Evolutionary conservation across 495 filamentous ascomycete species (phyloP).

Genomic region (Platismatia glauca): DNA sequence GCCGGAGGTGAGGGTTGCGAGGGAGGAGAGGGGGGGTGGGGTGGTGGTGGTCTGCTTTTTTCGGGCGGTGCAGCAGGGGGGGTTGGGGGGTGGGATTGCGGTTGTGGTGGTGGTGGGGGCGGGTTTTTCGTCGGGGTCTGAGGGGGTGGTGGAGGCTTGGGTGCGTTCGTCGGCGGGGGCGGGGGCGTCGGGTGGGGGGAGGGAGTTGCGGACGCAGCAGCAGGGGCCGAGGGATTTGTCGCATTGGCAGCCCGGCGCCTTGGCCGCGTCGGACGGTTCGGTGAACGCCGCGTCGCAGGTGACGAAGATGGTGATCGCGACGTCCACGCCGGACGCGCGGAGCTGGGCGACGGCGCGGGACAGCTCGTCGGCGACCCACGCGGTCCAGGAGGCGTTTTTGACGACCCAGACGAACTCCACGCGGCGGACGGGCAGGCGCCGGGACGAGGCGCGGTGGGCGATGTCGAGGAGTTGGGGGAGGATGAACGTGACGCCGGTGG

Average conservation of each 20-base stretch:
- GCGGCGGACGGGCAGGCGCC: slow-evolving; percentile 47
- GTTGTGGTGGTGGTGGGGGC: neutral
- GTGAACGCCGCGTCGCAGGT: slow-evolving; percentile 43
- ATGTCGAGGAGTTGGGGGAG: slow-evolving; percentile 47
- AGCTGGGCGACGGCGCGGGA: slow-evolving; percentile 42
- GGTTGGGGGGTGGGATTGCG: neutral
- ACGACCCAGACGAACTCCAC: slow-evolving; percentile 68
- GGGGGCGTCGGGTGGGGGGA: neutral
- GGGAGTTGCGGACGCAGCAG: slow-evolving; percentile 16
- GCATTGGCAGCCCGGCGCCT: slow-evolving; percentile 5
- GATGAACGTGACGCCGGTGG: slow-evolving; percentile 48
- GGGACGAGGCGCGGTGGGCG: slow-evolving; percentile 23
- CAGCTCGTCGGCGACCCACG: slow-evolving; percentile 49
- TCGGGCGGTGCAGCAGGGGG: neutral
- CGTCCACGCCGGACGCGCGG: slow-evolving; percentile 26
- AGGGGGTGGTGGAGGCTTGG: neutral
- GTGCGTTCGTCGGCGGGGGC: neutral
- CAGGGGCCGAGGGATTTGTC: slow-evolving; percentile 26
- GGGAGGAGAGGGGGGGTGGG: neutral
- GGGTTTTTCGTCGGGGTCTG: neutral
- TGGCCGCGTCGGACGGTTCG: slow-evolving; percentile 6
- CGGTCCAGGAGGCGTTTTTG: slow-evolving; percentile 54
- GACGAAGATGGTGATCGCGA: slow-evolving; percentile 48
- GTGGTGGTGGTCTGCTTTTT: neutral
- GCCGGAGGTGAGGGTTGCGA: slow-evolving; percentile 11